phyloP scores from a whole-genome alignment of 202 grass and related monocot species.

The Bolboschoenoplectus hybrid region DNA sequence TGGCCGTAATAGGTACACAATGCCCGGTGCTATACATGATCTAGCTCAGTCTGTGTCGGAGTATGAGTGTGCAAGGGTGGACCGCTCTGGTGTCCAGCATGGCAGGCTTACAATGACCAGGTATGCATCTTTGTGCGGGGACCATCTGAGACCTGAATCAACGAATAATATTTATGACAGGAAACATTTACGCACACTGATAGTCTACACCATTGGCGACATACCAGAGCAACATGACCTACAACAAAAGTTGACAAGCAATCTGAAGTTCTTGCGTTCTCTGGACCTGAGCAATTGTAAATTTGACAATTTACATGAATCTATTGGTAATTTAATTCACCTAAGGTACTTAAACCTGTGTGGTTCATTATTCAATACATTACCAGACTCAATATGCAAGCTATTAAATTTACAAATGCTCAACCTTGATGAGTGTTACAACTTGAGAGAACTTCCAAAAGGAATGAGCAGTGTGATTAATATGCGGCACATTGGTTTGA shows the following conservation, averaged over 20 bases:
- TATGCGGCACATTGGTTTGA: conserved; percentile 41
- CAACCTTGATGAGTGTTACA: conserved; percentile 34
- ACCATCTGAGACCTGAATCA: not conserved
- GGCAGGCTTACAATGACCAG: not conserved
- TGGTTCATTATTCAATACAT: conserved; percentile 29
- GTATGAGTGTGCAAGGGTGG: conserved; percentile 34
- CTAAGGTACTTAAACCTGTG: conserved; percentile 41
- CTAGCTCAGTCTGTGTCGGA: conserved; percentile 27
- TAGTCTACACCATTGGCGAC: not conserved
- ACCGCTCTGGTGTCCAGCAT: not conserved
- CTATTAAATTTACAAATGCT: conserved; percentile 39
- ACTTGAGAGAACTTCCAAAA: conserved; percentile 31
- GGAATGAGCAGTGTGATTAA: conserved; percentile 30
- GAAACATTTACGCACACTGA: conserved; percentile 32
- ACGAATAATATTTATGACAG: conserved; percentile 18
- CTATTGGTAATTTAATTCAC: conserved; percentile 42
- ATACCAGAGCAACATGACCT: not conserved
- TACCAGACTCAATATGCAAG: conserved; percentile 40
- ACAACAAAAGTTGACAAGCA: conserved; percentile 2
- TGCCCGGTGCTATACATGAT: conserved; percentile 47
- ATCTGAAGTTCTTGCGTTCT: conserved; percentile 33
- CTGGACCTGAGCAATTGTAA: conserved; percentile 42
- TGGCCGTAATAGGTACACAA: conserved; percentile 16
- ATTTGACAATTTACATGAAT: conserved; percentile 30
- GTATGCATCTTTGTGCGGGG: conserved; percentile 31